Conservation (phyloP, 148 eudicot species). For the Silene uniflora region DNA sequence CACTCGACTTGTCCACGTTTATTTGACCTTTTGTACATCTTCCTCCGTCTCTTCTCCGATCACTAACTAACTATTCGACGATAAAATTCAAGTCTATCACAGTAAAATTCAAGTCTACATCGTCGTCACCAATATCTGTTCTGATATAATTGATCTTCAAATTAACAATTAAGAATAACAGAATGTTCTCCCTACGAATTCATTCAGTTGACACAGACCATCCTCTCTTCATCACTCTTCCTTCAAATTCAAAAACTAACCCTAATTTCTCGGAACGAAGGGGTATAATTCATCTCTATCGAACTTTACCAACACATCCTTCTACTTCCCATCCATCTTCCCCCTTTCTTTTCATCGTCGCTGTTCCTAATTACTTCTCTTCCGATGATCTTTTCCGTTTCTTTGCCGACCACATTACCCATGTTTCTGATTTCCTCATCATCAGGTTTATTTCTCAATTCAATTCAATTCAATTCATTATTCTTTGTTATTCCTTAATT, state of each 20-base stretch:
- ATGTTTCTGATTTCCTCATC: slow-evolving; percentile 52
- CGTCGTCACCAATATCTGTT: too few species aligned
- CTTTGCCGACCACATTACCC: slow-evolving; percentile 42
- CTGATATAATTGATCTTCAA: too few species aligned
- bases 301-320: slow-evolving; percentile 36
- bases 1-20: too few species aligned
- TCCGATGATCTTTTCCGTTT: slow-evolving; percentile 62
- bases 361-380: slow-evolving; percentile 79
- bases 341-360: slow-evolving; percentile 56
- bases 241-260: slow-evolving; percentile 31
- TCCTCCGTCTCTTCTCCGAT: too few species aligned
- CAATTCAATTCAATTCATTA: slow-evolving; percentile 1
- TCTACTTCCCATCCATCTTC: slow-evolving; percentile 39
- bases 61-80: too few species aligned
- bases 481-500: slow-evolving; percentile 5
- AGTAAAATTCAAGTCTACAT: too few species aligned
- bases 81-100: too few species aligned
- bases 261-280: slow-evolving; percentile 45
- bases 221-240: slow-evolving; percentile 32
- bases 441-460: slow-evolving; percentile 42
- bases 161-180: too few species aligned
- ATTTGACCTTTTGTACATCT: too few species aligned
- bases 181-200: slow-evolving; percentile 62
- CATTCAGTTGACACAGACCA: slow-evolving; percentile 64
- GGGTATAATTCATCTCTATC: slow-evolving; percentile 70